A percentile compares a stretch with the other conserved stretches of the same genome.
Evolutionary conservation across 129 eudicot genomes (phyloP).

Genomic region (Erigeron canadensis): DNA sequence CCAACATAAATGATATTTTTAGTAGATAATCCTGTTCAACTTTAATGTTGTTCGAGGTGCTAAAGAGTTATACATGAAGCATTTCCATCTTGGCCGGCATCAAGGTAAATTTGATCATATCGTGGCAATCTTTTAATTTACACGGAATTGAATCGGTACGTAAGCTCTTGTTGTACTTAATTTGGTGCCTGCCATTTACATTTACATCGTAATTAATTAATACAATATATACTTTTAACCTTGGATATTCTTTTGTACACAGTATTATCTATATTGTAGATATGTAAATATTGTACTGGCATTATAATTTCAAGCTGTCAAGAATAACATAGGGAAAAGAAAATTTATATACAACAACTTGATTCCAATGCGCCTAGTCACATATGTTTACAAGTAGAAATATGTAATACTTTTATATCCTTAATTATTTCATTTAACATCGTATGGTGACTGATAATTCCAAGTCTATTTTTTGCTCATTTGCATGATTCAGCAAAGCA

Average conservation of each 20-base stretch:
- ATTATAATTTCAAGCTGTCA: too few species aligned
- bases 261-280: too few species aligned
- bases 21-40: conserved; percentile 4
- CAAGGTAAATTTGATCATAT: conserved; percentile 70
- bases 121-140: conserved; percentile 55
- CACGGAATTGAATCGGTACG: conserved; percentile 73
- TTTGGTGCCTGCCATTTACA: too few species aligned
- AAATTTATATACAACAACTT: background rate
- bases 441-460: background rate
- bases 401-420: too few species aligned
- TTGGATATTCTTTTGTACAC: too few species aligned
- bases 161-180: background rate
- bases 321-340: too few species aligned
- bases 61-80: conserved; percentile 58
- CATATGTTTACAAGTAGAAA: too few species aligned
- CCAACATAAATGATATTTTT: background rate
- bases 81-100: conserved; percentile 81
- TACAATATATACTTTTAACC: too few species aligned
- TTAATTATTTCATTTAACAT: background rate
- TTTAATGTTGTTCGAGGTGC: conserved; percentile 64
- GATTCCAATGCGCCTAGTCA: background rate
- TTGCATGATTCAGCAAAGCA: conserved; percentile 28
- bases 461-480: background rate
- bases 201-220: too few species aligned
- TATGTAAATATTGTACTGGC: too few species aligned